Conservation (phyloP, 257 asterid species). For the Verbascum thapsus region DNA sequence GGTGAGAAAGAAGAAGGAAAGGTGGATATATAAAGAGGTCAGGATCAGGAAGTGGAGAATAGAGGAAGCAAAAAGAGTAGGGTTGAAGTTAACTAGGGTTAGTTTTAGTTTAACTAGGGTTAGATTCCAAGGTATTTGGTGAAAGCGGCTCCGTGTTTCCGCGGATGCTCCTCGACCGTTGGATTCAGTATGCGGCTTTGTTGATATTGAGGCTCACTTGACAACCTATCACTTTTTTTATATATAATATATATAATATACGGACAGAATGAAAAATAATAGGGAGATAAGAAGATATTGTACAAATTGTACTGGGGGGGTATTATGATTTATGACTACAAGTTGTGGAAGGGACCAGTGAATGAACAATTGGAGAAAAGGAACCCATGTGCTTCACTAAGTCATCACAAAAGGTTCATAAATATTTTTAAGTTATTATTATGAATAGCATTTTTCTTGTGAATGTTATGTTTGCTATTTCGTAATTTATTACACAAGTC, state of each 20-base stretch:
- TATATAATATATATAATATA: no score
- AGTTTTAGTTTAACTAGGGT: constrained; percentile 14
- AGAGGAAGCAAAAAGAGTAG: constrained; percentile 29
- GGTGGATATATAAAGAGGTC: constrained; percentile 38
- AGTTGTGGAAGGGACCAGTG: neutral
- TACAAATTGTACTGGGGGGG: no score
- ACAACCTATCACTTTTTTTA: constrained; percentile 29
- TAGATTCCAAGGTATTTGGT: constrained; percentile 57
- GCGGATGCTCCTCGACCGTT: constrained; percentile 50
- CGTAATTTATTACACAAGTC: no score
- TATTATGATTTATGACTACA: no score
- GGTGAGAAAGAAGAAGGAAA: constrained; percentile 29
- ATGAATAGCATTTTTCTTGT: no score
- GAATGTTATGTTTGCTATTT: no score
- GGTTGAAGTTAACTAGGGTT: constrained; percentile 38
- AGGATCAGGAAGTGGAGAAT: constrained; percentile 21
- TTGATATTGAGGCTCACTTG: constrained; percentile 27
- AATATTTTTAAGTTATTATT: no score
- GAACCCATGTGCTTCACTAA: no score
- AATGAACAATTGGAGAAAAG: neutral
- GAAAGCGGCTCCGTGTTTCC: constrained; percentile 67
- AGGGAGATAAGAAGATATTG: neutral
- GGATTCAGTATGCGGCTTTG: constrained; percentile 30
- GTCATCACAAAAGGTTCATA: no score
- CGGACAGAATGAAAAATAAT: no score